phyloP scores from a whole-genome alignment of 2,329 filamentous ascomycete genomes.

The Karstenula rhodostoma region DNA sequence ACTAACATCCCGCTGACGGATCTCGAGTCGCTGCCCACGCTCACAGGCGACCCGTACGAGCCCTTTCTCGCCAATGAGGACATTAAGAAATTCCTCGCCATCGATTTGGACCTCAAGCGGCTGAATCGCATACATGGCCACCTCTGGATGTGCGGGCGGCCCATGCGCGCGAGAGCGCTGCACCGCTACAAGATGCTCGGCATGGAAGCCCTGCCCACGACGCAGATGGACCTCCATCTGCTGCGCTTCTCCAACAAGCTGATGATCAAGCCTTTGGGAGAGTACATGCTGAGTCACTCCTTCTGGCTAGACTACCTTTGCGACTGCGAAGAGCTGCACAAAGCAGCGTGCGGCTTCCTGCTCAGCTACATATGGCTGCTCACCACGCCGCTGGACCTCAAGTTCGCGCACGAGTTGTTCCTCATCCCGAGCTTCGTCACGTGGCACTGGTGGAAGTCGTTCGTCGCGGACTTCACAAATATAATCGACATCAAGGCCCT shows the following conservation, averaged over 20 bases:
- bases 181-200: conserved; percentile 49
- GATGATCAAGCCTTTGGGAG: conserved; percentile 44
- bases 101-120: conserved; percentile 40
- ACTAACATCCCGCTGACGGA: conserved; percentile 29
- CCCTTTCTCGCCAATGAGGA: conserved; percentile 35
- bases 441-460: conserved; percentile 46
- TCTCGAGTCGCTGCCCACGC: conserved; percentile 45
- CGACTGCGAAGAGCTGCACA: conserved; percentile 25
- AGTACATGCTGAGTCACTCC: conserved; percentile 38
- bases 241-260: conserved; percentile 44
- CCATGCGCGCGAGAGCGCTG: conserved; percentile 45
- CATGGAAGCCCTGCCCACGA: conserved; percentile 38
- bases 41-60: conserved; percentile 29
- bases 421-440: conserved; percentile 41
- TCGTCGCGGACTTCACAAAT: conserved; percentile 35
- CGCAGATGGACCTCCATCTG: conserved; percentile 49
- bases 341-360: conserved; percentile 42
- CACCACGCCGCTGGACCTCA: conserved; percentile 42
- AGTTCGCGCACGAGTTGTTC: conserved; percentile 39
- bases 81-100: conserved; percentile 36
- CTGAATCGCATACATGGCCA: conserved; percentile 45
- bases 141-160: conserved; percentile 49
- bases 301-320: conserved; percentile 46
- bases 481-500: conserved; percentile 42
- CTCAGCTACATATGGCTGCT: conserved; percentile 49